These are phyloP conservation scores for Ephemerocybe angulata DNA, from an alignment of 768 basidiomycete species.

Conservation along the genomic window DNA sequence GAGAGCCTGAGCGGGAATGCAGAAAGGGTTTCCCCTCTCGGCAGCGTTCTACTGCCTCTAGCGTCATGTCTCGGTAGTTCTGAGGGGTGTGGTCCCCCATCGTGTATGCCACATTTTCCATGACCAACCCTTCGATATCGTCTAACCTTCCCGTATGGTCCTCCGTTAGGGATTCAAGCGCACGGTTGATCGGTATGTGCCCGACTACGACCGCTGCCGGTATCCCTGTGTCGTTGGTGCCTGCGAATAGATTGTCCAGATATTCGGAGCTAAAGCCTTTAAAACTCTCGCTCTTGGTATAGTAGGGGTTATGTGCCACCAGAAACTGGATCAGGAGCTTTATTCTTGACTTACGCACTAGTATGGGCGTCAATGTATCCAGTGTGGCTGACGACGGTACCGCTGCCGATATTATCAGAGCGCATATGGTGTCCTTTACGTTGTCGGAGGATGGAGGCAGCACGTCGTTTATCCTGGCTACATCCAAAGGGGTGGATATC, in stretches of 20 bases:
- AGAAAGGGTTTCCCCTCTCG: not conserved
- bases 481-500: not conserved
- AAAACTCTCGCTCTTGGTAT: not conserved
- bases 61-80: not conserved
- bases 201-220: not conserved
- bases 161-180: not conserved
- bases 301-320: not conserved
- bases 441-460: not conserved
- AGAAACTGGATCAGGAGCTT: not conserved
- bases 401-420: not conserved
- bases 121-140: not conserved
- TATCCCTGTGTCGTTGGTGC: not conserved
- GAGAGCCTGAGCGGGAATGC: not conserved
- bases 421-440: not conserved
- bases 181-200: not conserved
- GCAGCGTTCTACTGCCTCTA: not conserved
- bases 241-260: not conserved
- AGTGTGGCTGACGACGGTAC: not conserved
- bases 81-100: not conserved
- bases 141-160: not conserved
- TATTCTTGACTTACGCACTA: not conserved
- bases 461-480: not conserved
- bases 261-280: not conserved
- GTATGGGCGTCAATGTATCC: not conserved
- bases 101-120: not conserved